phyloP scores from a whole-genome alignment of 805 yeast species.

The Diddensiella transvaalensis region DNA sequence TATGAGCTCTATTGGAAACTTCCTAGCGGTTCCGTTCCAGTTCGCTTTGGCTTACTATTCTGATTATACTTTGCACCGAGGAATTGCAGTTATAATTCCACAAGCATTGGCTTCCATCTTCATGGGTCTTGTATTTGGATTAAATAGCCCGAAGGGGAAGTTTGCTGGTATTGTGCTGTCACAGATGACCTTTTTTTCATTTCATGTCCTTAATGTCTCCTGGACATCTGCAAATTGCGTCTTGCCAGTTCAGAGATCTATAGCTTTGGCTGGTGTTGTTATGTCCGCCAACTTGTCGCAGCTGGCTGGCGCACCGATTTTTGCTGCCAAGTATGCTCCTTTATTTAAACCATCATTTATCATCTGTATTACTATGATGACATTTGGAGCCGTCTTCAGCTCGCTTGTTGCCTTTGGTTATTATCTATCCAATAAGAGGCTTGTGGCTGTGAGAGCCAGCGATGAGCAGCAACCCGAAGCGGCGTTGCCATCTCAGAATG shows the following conservation, averaged over 20 bases:
- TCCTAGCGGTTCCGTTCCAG: conserved; percentile 17
- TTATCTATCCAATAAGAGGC: conserved; percentile 6
- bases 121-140: conserved; percentile 10
- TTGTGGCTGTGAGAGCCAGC: no score
- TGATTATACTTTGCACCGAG: conserved; percentile 9
- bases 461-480: neutral
- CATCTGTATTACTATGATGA: conserved; percentile 8
- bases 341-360: conserved; percentile 10
- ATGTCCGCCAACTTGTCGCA: conserved; percentile 16
- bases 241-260: conserved; percentile 15
- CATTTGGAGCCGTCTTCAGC: conserved; percentile 7
- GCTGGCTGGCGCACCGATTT: conserved; percentile 16
- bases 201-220: conserved; percentile 13
- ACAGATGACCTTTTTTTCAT: conserved; percentile 9
- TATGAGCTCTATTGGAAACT: conserved; percentile 37
- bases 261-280: conserved; percentile 15
- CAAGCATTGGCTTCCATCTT: conserved; percentile 10
- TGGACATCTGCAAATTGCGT: conserved; percentile 19
- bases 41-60: conserved; percentile 11
- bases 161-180: conserved; percentile 14
- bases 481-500: neutral
- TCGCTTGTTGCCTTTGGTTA: conserved; percentile 10
- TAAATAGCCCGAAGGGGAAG: conserved; percentile 9
- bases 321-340: conserved; percentile 15
- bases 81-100: conserved; percentile 13